Conservation (phyloP, 257 asterid species). For the Henckelia pumila region DNA sequence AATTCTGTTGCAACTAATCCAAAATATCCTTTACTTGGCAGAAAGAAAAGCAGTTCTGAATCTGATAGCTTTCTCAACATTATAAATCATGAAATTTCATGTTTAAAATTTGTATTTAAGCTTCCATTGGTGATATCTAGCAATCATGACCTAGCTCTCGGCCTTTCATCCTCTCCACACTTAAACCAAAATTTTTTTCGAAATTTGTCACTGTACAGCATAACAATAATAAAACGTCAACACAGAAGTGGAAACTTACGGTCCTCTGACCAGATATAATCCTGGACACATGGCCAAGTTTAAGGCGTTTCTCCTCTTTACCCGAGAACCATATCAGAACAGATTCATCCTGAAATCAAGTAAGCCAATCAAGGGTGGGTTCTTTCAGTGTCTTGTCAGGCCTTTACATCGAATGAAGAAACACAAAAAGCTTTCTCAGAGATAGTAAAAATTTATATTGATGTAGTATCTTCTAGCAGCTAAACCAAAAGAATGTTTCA, state of each 20-base stretch:
- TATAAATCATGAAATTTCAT: conserved; percentile 2
- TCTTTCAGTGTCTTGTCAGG: conserved; percentile 1
- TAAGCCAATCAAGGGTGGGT: background rate
- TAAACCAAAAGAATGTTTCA: background rate
- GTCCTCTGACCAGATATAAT: conserved; percentile 66
- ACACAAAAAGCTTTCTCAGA: conserved; percentile 9
- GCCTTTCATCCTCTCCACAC: conserved; percentile 9
- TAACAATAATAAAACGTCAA: conserved; percentile 6
- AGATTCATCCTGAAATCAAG: conserved; percentile 54
- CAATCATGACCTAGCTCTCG: conserved; percentile 8
- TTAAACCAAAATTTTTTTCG: background rate
- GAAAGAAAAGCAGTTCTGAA: background rate
- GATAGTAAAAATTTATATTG: background rate
- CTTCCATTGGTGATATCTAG: background rate
- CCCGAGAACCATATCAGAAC: conserved; percentile 60
- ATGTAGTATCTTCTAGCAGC: background rate
- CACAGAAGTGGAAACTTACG: conserved; percentile 39
- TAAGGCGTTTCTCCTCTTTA: conserved; percentile 61
- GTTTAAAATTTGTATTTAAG: background rate
- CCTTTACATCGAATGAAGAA: background rate
- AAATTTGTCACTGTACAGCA: conserved; percentile 7
- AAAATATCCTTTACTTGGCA: conserved; percentile 6
- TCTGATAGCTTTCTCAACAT: background rate
- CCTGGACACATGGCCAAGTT: conserved; percentile 56
- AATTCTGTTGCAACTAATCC: conserved; percentile 9